These are phyloP conservation scores for Tillandsia leiboldiana DNA, from an alignment of 176 grass and related monocot genomes.

Conservation along the genomic window DNA sequence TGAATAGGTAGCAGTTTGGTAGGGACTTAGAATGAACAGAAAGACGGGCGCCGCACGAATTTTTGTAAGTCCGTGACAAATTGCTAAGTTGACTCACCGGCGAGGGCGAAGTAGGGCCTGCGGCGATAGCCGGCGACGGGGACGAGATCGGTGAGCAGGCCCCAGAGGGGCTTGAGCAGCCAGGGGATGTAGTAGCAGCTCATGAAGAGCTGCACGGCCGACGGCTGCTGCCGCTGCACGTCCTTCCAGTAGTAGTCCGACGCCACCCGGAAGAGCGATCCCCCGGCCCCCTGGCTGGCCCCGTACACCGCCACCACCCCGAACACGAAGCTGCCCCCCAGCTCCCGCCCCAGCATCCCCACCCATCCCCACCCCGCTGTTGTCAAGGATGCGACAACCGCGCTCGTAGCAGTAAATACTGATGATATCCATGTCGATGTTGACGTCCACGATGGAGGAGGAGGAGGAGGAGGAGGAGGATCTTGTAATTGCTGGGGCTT, in stretches of 20 bases:
- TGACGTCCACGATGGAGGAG: no score
- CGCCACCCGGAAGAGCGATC: constrained; percentile 62
- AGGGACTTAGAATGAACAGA: no score
- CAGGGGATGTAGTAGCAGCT: constrained; percentile 68
- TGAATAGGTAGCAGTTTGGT: no score
- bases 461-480: no score
- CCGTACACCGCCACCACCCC: constrained; percentile 83
- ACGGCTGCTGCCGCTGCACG: constrained; percentile 67
- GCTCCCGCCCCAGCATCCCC: constrained; percentile 69
- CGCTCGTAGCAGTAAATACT: no score
- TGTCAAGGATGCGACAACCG: no score
- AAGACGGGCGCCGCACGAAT: no score
- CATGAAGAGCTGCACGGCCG: constrained; percentile 65
- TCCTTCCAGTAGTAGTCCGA: constrained; percentile 98
- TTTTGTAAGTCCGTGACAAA: no score
- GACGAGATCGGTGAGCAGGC: constrained; percentile 76
- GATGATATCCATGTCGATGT: no score
- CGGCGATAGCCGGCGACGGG: constrained; percentile 69
- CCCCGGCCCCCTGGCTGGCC: constrained; percentile 61
- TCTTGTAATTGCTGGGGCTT: no score
- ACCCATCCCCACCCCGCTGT: constrained; percentile 27
- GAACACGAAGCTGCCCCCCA: constrained; percentile 59
- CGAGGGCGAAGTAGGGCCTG: constrained; percentile 74
- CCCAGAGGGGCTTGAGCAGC: constrained; percentile 87
- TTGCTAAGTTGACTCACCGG: constrained; percentile 21